phyloP scores from a whole-genome alignment of 2,329 filamentous ascomycete genomes.

The Eutypella sp. region DNA sequence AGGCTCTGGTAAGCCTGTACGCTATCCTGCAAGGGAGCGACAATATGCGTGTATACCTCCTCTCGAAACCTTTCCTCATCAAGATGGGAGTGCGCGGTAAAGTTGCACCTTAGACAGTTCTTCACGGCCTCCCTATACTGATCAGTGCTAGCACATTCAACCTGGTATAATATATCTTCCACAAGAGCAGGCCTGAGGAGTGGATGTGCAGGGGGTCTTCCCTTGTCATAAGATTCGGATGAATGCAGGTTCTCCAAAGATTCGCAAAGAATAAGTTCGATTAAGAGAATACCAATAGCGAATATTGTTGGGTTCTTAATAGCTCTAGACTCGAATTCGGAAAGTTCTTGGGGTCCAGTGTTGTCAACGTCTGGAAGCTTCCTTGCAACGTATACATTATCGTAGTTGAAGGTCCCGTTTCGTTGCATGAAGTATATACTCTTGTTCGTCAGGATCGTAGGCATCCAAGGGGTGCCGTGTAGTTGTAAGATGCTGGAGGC shows the following conservation, averaged over 20 bases:
- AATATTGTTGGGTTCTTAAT: conserved; percentile 2
- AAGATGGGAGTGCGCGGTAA: conserved; percentile 3
- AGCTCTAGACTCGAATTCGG: neutral
- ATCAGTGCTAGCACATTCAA: conserved; percentile 5
- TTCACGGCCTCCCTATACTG: conserved; percentile 7
- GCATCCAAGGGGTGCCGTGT: conserved; percentile 18
- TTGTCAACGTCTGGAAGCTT: conserved; percentile 1
- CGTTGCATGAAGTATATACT: conserved; percentile 13
- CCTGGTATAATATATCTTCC: conserved; percentile 3
- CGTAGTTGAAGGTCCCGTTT: conserved; percentile 6
- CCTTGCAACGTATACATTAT: conserved; percentile 7
- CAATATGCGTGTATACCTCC: conserved; percentile 8
- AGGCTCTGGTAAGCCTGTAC: neutral
- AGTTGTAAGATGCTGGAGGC: conserved; percentile 20
- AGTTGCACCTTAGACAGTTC: conserved; percentile 12
- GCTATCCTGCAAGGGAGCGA: conserved; percentile 10
- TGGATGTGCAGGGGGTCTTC: too few relatives aligned
- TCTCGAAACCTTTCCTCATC: conserved; percentile 11
- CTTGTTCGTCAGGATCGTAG: conserved; percentile 6
- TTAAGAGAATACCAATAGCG: conserved; percentile 8
- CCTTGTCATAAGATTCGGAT: conserved; percentile 4
- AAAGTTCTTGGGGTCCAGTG: neutral
- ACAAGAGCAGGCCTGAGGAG: neutral
- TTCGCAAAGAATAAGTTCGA: conserved; percentile 12
- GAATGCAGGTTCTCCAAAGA: conserved; percentile 7